Evolutionary conservation across 257 asterid species (phyloP).

Genomic region (Scutellaria galericulata): DNA sequence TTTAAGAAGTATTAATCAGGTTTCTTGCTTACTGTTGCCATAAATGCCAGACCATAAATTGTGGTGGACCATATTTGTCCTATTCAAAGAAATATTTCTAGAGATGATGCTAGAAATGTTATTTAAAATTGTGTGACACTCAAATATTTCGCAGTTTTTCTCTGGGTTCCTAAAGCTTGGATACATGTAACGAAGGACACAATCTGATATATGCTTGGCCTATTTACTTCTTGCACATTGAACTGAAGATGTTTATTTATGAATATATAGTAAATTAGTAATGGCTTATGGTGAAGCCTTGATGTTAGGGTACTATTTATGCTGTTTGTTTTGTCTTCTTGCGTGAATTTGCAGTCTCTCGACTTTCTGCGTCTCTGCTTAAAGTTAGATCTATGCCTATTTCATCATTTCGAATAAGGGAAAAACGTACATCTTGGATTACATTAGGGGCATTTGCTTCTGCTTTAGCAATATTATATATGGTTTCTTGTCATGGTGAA

Average conservation of each 20-base stretch:
- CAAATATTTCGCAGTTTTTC: not conserved
- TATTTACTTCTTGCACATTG: not conserved
- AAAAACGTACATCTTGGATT: not conserved
- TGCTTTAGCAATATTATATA: not conserved
- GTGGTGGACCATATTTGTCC: not conserved
- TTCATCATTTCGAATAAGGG: not conserved
- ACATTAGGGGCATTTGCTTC: conserved; percentile 2
- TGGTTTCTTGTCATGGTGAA: conserved; percentile 13
- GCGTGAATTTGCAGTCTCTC: not conserved
- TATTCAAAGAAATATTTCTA: not conserved
- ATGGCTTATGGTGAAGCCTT: not conserved
- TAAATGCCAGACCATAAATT: too few relatives aligned
- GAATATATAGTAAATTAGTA: not conserved
- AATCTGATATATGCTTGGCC: not conserved
- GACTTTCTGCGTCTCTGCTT: too few relatives aligned
- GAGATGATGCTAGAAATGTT: not conserved
- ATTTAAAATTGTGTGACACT: not conserved
- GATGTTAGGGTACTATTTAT: not conserved
- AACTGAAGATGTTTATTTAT: not conserved
- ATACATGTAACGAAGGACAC: not conserved
- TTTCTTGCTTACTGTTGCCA: not conserved
- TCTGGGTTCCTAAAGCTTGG: not conserved
- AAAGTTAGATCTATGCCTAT: too few relatives aligned
- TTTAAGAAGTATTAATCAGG: too few relatives aligned
- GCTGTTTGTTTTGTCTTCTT: conserved; percentile 5